Conservation (phyloP, 352 stramenopile genomes). For the Globisporangium nagaii region DNA sequence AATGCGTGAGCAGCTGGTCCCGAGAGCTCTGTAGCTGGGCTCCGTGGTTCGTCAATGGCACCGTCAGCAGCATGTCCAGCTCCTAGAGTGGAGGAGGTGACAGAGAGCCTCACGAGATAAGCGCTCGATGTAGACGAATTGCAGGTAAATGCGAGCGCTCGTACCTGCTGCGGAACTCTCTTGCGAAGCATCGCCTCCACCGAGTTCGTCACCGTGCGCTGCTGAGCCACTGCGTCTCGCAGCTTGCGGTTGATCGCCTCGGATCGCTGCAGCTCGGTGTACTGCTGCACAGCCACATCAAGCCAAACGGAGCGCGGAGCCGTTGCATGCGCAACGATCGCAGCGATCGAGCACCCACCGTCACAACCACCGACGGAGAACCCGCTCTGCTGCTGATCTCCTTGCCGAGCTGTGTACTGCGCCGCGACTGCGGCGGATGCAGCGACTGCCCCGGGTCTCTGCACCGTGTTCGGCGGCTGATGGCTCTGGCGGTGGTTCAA, state of each 20-base stretch:
- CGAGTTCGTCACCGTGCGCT: slow-evolving; percentile 35
- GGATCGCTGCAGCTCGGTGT: slow-evolving; percentile 26
- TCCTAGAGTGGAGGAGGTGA: no score
- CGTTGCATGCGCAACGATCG: background rate
- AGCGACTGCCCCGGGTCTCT: no score
- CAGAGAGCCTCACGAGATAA: background rate
- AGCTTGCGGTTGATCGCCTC: slow-evolving; percentile 39
- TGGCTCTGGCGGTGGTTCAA: background rate
- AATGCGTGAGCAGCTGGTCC: background rate
- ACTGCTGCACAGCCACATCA: slow-evolving; percentile 35
- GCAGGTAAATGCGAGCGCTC: no score
- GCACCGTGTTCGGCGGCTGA: background rate
- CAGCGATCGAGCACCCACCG: background rate
- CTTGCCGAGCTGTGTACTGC: background rate
- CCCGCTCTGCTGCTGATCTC: no score
- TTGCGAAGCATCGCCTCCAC: slow-evolving; percentile 37
- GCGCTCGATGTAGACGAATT: background rate
- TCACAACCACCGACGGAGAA: no score
- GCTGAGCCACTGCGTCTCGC: slow-evolving; percentile 27
- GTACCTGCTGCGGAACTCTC: background rate
- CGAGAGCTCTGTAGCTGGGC: background rate
- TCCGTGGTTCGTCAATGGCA: background rate
- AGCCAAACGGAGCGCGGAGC: slow-evolving; percentile 35
- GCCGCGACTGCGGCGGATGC: background rate
- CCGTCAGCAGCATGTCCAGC: background rate